phyloP scores from a whole-genome alignment of 148 eudicot genomes.

The Persicaria tinctoria region DNA sequence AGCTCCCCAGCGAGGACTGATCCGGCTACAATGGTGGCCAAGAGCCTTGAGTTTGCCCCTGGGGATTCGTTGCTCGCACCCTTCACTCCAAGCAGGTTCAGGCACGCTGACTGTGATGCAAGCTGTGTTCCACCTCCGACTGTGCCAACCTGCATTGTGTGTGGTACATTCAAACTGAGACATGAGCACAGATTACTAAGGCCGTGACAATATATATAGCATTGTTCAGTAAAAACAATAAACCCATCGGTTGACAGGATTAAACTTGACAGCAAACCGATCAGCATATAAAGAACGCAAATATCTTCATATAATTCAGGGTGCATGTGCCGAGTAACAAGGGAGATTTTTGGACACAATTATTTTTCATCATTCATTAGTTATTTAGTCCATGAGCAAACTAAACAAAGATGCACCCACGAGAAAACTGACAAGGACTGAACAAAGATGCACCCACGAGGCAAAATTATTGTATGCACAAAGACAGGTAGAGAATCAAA shows the following conservation, averaged over 20 bases:
- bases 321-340: neutral
- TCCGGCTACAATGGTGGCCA: slow-evolving; percentile 71
- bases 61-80: slow-evolving; percentile 67
- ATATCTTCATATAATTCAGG: neutral
- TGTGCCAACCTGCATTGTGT: slow-evolving; percentile 55
- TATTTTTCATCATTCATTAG: no score
- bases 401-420: no score
- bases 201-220: neutral
- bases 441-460: neutral
- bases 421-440: neutral
- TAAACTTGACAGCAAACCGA: no score
- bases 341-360: no score
- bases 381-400: no score
- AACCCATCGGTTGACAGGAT: neutral
- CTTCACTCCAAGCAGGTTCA: slow-evolving; percentile 73
- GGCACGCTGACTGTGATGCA: slow-evolving; percentile 76
- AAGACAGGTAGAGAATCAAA: neutral
- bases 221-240: neutral
- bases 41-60: slow-evolving; percentile 59
- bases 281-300: neutral
- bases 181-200: neutral
- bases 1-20: slow-evolving; percentile 87
- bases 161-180: neutral
- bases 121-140: slow-evolving; percentile 84
- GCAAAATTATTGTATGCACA: neutral